Base-by-base conservation (phyloP, 1,139 yeast species). In the Geotrichum aggregatum region DNA sequence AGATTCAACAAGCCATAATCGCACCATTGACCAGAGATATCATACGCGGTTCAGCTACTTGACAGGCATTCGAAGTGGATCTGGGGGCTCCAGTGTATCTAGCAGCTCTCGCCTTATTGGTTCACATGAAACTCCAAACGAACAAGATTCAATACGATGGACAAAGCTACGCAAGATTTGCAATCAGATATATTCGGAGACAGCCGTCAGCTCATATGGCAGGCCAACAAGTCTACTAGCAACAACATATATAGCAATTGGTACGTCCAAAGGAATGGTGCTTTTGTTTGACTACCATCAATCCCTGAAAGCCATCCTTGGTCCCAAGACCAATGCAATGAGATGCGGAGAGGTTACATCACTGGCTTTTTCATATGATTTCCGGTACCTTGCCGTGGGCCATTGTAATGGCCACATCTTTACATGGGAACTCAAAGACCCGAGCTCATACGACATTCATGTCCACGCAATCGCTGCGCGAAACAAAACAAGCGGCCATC, bases 221-320 rank as follows among this genome's bases (percentile, higher is more conserved):
- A 62, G 66, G 1, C 77, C 83, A 0, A 69, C 75, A 0, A 67
- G 70, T 22, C 61, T 83, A 8, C 70, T 73, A 2, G 73, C 82
- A 0, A 74, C 80, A 1, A 71, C 80, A 3, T 71, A 72, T 51
- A 72, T 87, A 1, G 79, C 78, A 0, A 62, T 87, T 10, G 94
- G 88, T 1, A 86, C 94, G 0, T 61, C 74, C 1, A 73, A 73
- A 47, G 91, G 91, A 0, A 69, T 65, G 44, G 72, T 84, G 0
- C 65, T 84, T 21, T 71, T 82, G 1, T 87, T 84, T 65, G 84
- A 81, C 61, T 84, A 82, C 59, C 76, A 75, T 46, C 95, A 87
- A 65, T 69, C 66, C 35, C 64, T 81, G 13, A 69, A 71, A 30
- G 69, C 67, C 53, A 69, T 74, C 0, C 62, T 81, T 44, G 75